Evolutionary conservation across 1,284 basidiomycete genomes (phyloP), one percentile per base, ranked within the genome.

Genomic region (Austroboletus niveus): DNA sequence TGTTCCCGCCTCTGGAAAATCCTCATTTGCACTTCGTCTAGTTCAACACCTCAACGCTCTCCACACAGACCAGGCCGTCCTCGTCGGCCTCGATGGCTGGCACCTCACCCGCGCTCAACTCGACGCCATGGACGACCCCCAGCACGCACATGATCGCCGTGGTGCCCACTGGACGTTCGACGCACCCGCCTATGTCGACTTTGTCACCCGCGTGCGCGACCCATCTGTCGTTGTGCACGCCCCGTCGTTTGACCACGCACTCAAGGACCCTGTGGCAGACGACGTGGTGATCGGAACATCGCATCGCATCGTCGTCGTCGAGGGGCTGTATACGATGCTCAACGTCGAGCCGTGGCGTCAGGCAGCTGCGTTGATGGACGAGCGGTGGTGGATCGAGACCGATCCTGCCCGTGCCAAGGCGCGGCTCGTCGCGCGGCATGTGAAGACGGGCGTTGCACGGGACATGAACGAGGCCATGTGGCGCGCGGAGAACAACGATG

Each of bases 51-150:
- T 55, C 40, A 53, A 66, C 12, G 24, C 42, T 0, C 54, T 73
- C 47, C 70, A 78, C 43, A 30, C 43, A 50, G 17, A 0, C 29
- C 56, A 53, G 4, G 83, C 81, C 8, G 73, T 87, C 35, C 76
- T 86, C 20, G 78, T 94, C 10, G 82, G 87, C 6, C 75, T 93
- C 50, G 92, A 95, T 64, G 93, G 92, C 12, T 95, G 92, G 91
- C 92, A 95, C 68, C 68, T 85, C 53, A 77, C 84, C 53, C 77
- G 88, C 47, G 75, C 81, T 15, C 76, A 88, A 66, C 77, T 90
- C 42, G 79, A 88, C 69, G 66, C 75, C 53, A 75, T 91, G 61
- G 79, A 84, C 30, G 82, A 93, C 62, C 83, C 90, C 0, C 74
- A 81, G 57, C 75, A 82, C 20, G 91, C 92, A 1, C 82, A 85